Evolutionary conservation across 1,284 basidiomycete genomes (phyloP).

Genomic region (Pulveroboletus sp.): DNA sequence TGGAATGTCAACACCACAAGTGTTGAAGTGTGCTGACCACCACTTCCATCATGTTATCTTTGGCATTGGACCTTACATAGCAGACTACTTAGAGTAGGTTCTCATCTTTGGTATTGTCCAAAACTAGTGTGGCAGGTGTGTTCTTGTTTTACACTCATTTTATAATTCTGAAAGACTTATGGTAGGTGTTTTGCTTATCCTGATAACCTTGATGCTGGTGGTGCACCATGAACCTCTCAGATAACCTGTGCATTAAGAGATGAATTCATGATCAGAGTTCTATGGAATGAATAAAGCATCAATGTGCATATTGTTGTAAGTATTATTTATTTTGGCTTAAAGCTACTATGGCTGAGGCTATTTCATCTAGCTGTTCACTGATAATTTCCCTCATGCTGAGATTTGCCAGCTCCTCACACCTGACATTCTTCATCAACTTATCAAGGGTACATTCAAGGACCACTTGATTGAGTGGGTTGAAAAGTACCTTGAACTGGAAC

Average conservation of each 20-base stretch:
- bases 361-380: slow-evolving; percentile 14
- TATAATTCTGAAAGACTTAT: too few relatives aligned
- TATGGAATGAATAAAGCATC: background rate
- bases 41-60: slow-evolving; percentile 9
- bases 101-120: slow-evolving; percentile 19
- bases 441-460: slow-evolving; percentile 6
- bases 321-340: background rate
- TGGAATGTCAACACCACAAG: slow-evolving; percentile 12
- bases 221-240: background rate
- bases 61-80: slow-evolving; percentile 23
- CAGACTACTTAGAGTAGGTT: slow-evolving; percentile 28
- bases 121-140: slow-evolving; percentile 26
- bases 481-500: slow-evolving; percentile 1
- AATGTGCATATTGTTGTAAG: background rate
- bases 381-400: slow-evolving; percentile 13
- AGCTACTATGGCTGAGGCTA: too few relatives aligned
- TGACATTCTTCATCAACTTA: slow-evolving; percentile 15
- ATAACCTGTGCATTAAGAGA: background rate
- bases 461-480: slow-evolving; percentile 14
- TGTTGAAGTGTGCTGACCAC: slow-evolving; percentile 17
- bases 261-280: background rate
- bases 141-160: background rate
- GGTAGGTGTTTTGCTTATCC: slow-evolving; percentile 1
- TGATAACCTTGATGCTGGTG: background rate
- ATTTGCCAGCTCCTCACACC: slow-evolving; percentile 6